Percentiles rank a stretch among this genome's conserved stretches.
phyloP scores from a whole-genome alignment of 148 eudicot genomes.

The Rhododendron williamsianum region DNA sequence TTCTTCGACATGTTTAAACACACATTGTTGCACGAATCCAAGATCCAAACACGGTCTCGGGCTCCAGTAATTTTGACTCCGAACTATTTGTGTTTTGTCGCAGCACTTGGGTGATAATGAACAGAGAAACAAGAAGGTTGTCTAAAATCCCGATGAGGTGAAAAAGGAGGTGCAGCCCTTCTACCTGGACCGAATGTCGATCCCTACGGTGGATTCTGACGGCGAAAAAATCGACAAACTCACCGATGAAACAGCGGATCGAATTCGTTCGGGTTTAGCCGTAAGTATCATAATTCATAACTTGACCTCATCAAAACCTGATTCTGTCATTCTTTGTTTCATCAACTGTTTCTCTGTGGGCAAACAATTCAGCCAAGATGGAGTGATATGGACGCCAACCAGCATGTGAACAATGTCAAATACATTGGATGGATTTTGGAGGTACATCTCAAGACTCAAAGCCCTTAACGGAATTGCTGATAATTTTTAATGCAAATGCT shows the following conservation, averaged over 20 bases:
- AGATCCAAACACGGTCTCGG: background rate
- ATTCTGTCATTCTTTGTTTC: background rate
- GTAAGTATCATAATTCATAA: slow-evolving; percentile 36
- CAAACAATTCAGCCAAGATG: slow-evolving; percentile 66
- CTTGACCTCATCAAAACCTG: background rate
- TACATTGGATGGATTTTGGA: slow-evolving; percentile 90
- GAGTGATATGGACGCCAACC: slow-evolving; percentile 93
- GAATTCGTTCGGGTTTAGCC: slow-evolving; percentile 57
- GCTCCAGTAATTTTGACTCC: background rate
- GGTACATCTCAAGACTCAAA: slow-evolving; percentile 28
- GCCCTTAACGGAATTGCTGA: background rate
- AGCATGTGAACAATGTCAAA: slow-evolving; percentile 80
- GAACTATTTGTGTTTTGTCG: background rate
- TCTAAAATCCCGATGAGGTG: slow-evolving; percentile 69
- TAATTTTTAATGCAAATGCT: background rate
- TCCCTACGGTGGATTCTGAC: slow-evolving; percentile 31
- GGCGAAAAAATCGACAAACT: slow-evolving; percentile 58
- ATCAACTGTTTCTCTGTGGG: background rate
- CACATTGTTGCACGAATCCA: background rate
- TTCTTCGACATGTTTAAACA: background rate
- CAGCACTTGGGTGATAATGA: slow-evolving; percentile 93
- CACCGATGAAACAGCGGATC: slow-evolving; percentile 49
- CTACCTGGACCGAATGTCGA: slow-evolving; percentile 42
- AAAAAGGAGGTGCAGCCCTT: slow-evolving; percentile 56
- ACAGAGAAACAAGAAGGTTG: slow-evolving; percentile 76